Percentiles rank a stretch among this genome's conserved stretches.
Evolutionary conservation across 2,329 filamentous ascomycete genomes (phyloP).

Genomic region (Zymoseptoria crescenta): DNA sequence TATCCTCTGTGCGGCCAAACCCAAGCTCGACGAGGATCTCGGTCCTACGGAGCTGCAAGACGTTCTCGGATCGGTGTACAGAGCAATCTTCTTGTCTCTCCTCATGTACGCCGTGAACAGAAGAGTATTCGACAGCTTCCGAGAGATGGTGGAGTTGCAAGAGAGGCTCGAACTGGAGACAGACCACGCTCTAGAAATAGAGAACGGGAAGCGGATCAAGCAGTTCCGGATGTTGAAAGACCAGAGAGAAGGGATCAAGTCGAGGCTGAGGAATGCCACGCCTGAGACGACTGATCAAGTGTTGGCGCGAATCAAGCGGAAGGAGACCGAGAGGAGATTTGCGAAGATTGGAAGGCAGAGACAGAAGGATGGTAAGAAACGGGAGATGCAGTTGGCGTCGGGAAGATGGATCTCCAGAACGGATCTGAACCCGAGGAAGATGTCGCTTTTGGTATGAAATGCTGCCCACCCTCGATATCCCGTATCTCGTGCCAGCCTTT

Average conservation of each 20-base stretch:
- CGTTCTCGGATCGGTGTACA: neutral
- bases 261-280: neutral
- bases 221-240: neutral
- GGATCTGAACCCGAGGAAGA: neutral
- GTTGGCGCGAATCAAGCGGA: neutral
- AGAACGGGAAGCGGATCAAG: neutral
- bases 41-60: neutral
- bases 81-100: neutral
- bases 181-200: neutral
- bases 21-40: neutral
- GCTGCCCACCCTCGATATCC: neutral
- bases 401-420: neutral
- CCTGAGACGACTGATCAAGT: neutral
- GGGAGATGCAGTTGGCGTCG: neutral
- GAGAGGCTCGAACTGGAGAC: neutral
- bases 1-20: neutral
- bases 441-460: neutral
- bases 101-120: neutral
- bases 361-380: neutral
- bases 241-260: neutral
- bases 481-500: too few relatives aligned
- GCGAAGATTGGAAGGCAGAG: neutral
- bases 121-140: neutral
- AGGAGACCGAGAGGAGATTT: neutral
- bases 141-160: neutral